These are phyloP conservation scores for Aspergillus novofumigatus DNA, from an alignment of 2,329 filamentous ascomycete genomes.

Conservation along the genomic window DNA sequence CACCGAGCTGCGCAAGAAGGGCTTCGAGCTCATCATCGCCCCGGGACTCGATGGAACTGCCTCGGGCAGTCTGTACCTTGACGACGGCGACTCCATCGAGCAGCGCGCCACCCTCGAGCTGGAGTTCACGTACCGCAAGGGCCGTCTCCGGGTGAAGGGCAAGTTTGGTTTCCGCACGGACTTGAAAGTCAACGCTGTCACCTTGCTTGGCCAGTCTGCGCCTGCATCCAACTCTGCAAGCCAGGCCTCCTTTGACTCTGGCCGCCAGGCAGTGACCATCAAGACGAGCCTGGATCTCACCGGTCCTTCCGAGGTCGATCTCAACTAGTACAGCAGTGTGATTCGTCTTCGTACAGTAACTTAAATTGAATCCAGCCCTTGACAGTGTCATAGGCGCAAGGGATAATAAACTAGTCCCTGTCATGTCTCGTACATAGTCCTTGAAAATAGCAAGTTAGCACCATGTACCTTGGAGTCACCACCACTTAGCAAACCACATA, in stretches of 20 bases:
- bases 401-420: background rate
- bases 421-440: background rate
- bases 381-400: background rate
- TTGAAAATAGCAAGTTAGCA: too few relatives aligned
- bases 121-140: constrained; percentile 55
- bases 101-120: constrained; percentile 56
- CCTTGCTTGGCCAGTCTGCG: constrained; percentile 24
- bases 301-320: constrained; percentile 8
- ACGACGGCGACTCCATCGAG: constrained; percentile 67
- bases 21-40: constrained; percentile 69
- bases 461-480: background rate
- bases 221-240: constrained; percentile 8
- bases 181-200: constrained; percentile 31
- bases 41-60: constrained; percentile 61
- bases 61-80: constrained; percentile 66
- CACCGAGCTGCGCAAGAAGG: constrained; percentile 55
- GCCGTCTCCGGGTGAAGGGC: constrained; percentile 33
- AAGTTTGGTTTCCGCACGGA: constrained; percentile 23
- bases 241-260: constrained; percentile 8
- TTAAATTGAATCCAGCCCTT: background rate
- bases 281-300: constrained; percentile 16
- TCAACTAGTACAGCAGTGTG: constrained; percentile 7
- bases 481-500: background rate
- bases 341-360: background rate
- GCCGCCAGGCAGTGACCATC: constrained; percentile 21